A percentile compares a stretch with the other conserved stretches of the same genome.
These are phyloP conservation scores for Alternaria triticimaculans DNA, from an alignment of 2,329 filamentous ascomycete genomes.

Conservation along the genomic window DNA sequence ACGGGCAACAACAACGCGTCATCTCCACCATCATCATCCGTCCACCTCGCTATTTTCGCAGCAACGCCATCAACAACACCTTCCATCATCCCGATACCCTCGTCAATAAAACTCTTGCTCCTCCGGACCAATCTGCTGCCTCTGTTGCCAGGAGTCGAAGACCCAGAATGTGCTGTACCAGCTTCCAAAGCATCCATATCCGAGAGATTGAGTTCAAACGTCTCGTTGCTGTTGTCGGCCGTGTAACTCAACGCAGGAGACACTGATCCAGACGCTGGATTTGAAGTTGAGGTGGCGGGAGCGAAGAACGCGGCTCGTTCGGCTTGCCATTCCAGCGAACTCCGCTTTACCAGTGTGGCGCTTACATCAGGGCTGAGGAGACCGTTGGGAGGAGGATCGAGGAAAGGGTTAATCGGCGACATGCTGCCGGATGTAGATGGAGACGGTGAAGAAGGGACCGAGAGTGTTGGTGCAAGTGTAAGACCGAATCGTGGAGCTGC, in stretches of 20 bases:
- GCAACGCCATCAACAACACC: background rate
- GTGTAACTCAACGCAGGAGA: background rate
- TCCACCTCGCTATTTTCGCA: conserved; percentile 1
- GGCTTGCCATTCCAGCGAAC: background rate
- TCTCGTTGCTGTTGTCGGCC: background rate
- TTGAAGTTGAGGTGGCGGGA: background rate
- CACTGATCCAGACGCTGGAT: background rate
- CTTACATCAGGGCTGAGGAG: background rate
- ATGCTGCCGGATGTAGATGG: background rate
- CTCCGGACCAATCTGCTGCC: background rate
- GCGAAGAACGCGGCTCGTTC: background rate
- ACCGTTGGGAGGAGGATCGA: background rate
- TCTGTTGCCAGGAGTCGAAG: background rate
- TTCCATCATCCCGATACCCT: background rate
- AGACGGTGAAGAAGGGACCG: background rate
- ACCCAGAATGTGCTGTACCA: background rate
- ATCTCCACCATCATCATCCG: conserved; percentile 1
- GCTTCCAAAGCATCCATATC: conserved; percentile 2
- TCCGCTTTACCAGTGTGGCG: background rate
- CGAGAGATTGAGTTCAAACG: background rate
- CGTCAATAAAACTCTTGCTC: background rate
- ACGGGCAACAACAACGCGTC: conserved; percentile 11
- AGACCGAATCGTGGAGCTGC: background rate
- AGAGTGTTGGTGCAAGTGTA: background rate
- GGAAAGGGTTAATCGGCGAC: background rate